phyloP scores from a whole-genome alignment of 257 asterid genomes.

The Dorcoceras hygrometricum region DNA sequence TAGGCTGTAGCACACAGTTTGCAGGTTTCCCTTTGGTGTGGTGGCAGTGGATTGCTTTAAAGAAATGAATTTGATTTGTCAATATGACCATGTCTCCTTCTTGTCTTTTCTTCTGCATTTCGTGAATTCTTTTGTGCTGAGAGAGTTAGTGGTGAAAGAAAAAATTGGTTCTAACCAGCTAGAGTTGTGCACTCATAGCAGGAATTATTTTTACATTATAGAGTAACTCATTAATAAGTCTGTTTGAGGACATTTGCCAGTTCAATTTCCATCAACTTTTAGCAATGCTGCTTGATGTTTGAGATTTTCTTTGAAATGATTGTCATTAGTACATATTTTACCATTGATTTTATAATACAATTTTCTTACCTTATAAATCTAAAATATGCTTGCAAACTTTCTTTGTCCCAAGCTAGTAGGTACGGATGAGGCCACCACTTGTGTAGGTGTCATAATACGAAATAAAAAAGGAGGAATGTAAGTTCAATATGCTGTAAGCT shows the following conservation, averaged over 20 bases:
- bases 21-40: too few species aligned
- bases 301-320: not conserved
- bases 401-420: constrained; percentile 61
- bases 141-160: not conserved
- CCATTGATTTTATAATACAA: not conserved
- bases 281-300: not conserved
- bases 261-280: constrained; percentile 2
- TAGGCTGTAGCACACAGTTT: too few species aligned
- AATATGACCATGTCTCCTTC: too few species aligned
- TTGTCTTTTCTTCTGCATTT: constrained; percentile 8
- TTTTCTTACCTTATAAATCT: constrained; percentile 17
- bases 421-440: constrained; percentile 96
- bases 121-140: not conserved
- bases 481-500: constrained; percentile 28
- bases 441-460: constrained; percentile 75
- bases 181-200: not conserved
- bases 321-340: not conserved
- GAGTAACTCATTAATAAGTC: not conserved
- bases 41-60: too few species aligned
- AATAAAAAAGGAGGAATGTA: constrained; percentile 73
- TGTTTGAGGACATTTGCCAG: not conserved
- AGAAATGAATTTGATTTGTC: too few species aligned
- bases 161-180: not conserved
- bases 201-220: not conserved
- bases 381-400: constrained; percentile 21